phyloP scores from a whole-genome alignment of 352 stramenopile species.

The Phytophthora megakarya region DNA sequence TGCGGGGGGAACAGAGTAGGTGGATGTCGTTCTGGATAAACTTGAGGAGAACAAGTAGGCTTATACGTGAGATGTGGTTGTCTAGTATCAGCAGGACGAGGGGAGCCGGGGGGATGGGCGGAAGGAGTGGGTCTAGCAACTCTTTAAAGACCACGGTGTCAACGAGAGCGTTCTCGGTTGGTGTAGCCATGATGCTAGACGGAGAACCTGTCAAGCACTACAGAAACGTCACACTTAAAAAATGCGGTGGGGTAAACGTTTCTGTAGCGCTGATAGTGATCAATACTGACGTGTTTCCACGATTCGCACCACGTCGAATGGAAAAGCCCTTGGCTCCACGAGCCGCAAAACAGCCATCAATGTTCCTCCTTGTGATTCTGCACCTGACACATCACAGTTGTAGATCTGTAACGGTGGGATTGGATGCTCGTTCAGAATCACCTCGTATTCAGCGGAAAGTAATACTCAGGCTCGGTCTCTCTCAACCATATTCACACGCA shows the following conservation, averaged over 20 bases:
- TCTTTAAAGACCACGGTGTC: background rate
- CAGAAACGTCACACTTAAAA: background rate
- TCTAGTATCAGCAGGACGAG: background rate
- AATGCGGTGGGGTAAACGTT: background rate
- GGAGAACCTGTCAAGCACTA: background rate
- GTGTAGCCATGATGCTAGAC: background rate
- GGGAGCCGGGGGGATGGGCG: background rate
- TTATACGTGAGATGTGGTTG: too few species aligned
- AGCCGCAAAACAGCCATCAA: conserved; percentile 42
- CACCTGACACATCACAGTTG: too few species aligned
- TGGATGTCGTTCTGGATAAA: too few species aligned
- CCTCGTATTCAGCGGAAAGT: too few species aligned
- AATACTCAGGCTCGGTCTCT: too few species aligned
- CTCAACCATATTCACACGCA: too few species aligned
- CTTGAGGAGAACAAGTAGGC: too few species aligned
- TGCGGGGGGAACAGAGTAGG: too few species aligned
- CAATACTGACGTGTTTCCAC: background rate
- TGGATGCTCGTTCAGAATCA: too few species aligned
- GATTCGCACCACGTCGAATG: background rate
- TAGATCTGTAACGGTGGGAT: too few species aligned
- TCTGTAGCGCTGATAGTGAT: background rate
- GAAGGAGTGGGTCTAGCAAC: background rate
- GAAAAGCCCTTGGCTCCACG: background rate
- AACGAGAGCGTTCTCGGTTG: background rate
- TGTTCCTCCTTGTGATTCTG: conserved; percentile 54